Conservation (phyloP, 106 monocot species). For the Iris macrosiphon region DNA sequence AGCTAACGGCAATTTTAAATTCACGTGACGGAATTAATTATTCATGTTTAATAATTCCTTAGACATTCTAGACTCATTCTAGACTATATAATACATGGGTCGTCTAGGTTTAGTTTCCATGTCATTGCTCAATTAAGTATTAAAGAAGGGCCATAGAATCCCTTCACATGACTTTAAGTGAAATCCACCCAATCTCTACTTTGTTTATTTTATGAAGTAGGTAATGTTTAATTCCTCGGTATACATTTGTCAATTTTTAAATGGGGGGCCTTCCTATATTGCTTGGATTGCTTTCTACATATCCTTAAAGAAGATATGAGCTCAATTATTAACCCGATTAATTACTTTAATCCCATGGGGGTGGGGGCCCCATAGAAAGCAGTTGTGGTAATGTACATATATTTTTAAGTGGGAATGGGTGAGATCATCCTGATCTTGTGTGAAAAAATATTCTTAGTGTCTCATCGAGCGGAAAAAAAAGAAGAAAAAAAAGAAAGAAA, state of each 20-base stretch:
- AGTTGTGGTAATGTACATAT: no score
- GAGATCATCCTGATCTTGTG: conserved; percentile 16
- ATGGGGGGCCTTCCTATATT: no score
- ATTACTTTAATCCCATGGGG: conserved; percentile 14
- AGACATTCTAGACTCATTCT: conserved; percentile 37
- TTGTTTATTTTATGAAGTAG: conserved; percentile 17
- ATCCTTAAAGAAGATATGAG: conserved; percentile 21
- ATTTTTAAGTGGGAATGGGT: conserved; percentile 7
- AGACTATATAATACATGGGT: no score
- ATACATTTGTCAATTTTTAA: background rate
- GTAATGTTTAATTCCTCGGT: conserved; percentile 24
- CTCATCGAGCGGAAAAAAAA: conserved; percentile 12
- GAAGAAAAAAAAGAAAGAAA: no score
- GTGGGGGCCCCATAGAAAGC: no score
- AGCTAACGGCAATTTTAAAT: background rate
- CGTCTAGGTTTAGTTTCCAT: conserved; percentile 19
- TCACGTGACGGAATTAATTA: conserved; percentile 18
- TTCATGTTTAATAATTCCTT: conserved; percentile 8
- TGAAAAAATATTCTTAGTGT: conserved; percentile 11
- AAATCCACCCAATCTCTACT: conserved; percentile 29
- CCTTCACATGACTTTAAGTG: conserved; percentile 39
- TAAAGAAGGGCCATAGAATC: conserved; percentile 19
- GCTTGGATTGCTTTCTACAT: no score
- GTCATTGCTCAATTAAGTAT: conserved; percentile 7
- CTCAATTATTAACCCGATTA: conserved; percentile 18